A percentile compares a stretch with the other conserved stretches of the same genome.
These are phyloP conservation scores for Lecanicillium sp. DNA, from an alignment of 2,329 filamentous ascomycete species.

Conservation along the genomic window DNA sequence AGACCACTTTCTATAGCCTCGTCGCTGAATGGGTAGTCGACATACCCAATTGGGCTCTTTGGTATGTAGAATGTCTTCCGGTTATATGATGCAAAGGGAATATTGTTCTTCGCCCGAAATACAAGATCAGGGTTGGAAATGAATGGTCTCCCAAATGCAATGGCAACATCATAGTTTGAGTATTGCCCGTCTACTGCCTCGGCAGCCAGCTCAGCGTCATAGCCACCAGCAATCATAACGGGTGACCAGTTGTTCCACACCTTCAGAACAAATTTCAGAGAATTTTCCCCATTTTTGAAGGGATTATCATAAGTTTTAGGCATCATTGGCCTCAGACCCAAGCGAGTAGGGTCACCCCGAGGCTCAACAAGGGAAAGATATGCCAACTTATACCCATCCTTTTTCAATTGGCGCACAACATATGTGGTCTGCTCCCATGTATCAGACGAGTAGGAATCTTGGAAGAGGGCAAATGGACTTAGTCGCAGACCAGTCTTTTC, in stretches of 20 bases:
- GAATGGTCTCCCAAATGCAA: slow-evolving; percentile 25
- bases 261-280: slow-evolving; percentile 21
- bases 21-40: slow-evolving; percentile 20
- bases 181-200: slow-evolving; percentile 16
- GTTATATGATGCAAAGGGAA: slow-evolving; percentile 28
- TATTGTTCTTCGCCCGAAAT: slow-evolving; percentile 27
- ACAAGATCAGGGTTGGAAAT: slow-evolving; percentile 27
- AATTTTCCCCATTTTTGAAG: slow-evolving; percentile 2
- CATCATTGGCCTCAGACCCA: background rate
- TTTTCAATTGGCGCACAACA: slow-evolving; percentile 18
- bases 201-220: slow-evolving; percentile 16
- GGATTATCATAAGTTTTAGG: slow-evolving; percentile 14
- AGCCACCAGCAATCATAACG: slow-evolving; percentile 23
- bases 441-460: slow-evolving; percentile 17
- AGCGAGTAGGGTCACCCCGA: slow-evolving; percentile 24
- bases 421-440: slow-evolving; percentile 21
- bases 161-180: slow-evolving; percentile 17
- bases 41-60: slow-evolving; percentile 17
- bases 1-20: slow-evolving; percentile 5
- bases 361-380: slow-evolving; percentile 29
- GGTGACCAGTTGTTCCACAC: slow-evolving; percentile 24
- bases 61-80: slow-evolving; percentile 29
- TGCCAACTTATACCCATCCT: slow-evolving; percentile 19
- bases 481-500: slow-evolving; percentile 46
- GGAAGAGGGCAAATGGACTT: slow-evolving; percentile 37